Evolutionary conservation across 805 yeast species (phyloP).

Genomic region (Sugiyamaella lignohabitans): DNA sequence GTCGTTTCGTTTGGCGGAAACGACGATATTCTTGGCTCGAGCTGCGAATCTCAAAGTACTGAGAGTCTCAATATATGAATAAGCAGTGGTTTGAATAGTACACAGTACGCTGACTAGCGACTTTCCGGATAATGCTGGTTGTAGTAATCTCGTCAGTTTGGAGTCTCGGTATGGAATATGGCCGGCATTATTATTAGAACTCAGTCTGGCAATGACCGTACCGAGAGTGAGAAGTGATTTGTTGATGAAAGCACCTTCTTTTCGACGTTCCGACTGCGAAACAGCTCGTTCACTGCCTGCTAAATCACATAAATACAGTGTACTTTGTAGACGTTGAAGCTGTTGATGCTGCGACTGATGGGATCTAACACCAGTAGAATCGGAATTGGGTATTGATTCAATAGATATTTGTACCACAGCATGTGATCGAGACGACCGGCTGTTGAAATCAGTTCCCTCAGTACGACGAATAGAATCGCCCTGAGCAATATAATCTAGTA

Average conservation of each 20-base stretch:
- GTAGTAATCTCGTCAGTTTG: slow-evolving; percentile 79
- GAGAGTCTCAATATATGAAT: slow-evolving; percentile 64
- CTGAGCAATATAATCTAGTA: slow-evolving; percentile 49
- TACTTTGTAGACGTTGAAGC: slow-evolving; percentile 35
- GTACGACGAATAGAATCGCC: slow-evolving; percentile 78
- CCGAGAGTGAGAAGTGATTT: slow-evolving; percentile 85
- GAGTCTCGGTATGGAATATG: slow-evolving; percentile 94
- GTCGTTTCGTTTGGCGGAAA: slow-evolving; percentile 50
- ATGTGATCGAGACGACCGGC: slow-evolving; percentile 85
- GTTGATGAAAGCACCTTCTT: slow-evolving; percentile 91
- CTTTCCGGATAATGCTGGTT: slow-evolving; percentile 86
- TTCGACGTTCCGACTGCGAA: slow-evolving; percentile 67
- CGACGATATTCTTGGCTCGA: slow-evolving; percentile 77
- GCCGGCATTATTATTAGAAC: slow-evolving; percentile 38
- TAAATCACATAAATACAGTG: slow-evolving; percentile 82
- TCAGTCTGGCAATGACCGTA: slow-evolving; percentile 80
- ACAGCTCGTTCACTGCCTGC: slow-evolving; percentile 96
- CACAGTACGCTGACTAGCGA: slow-evolving; percentile 81
- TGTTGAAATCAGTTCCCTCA: slow-evolving; percentile 83
- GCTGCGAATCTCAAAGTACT: slow-evolving; percentile 90
- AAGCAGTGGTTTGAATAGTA: slow-evolving; percentile 65
- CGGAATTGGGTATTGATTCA: slow-evolving; percentile 27
- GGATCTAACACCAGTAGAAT: slow-evolving; percentile 20
- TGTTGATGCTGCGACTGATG: no score
- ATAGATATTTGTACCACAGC: slow-evolving; percentile 74